Evolutionary conservation across 2,329 filamentous ascomycete species (phyloP).

Genomic region (Stylonectria norvegica): DNA sequence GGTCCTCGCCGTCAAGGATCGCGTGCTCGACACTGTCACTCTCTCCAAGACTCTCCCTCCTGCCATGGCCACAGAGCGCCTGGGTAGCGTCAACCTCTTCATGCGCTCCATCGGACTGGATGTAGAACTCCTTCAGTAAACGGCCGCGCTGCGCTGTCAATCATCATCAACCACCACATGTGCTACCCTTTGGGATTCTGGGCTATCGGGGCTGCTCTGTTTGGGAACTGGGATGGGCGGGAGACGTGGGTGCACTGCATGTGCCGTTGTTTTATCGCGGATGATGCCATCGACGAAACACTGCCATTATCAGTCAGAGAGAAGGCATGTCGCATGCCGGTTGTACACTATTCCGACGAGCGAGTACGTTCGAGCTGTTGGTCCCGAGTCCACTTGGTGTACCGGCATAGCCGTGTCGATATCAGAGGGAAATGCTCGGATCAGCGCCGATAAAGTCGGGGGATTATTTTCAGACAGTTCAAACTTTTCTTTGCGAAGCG

Average conservation of each 20-base stretch:
- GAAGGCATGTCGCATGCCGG: conserved; percentile 11
- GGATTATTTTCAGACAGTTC: neutral
- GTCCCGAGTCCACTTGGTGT: too few relatives aligned
- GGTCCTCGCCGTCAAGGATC: conserved; percentile 94
- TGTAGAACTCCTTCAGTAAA: conserved; percentile 65
- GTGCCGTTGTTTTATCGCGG: conserved; percentile 17
- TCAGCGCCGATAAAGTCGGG: too few relatives aligned
- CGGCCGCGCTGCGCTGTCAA: conserved; percentile 10
- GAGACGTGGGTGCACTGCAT: conserved; percentile 14
- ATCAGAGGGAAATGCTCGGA: too few relatives aligned
- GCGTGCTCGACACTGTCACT: conserved; percentile 90
- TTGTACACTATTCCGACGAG: conserved; percentile 22
- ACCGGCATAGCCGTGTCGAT: conserved; percentile 16
- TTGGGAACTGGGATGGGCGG: conserved; percentile 21
- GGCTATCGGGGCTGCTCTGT: conserved; percentile 22
- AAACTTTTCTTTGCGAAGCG: neutral
- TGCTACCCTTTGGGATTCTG: conserved; percentile 23
- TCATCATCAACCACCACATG: too few relatives aligned
- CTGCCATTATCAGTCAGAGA: too few relatives aligned
- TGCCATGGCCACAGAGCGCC: conserved; percentile 77
- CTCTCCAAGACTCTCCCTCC: conserved; percentile 85
- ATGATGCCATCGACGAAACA: conserved; percentile 13
- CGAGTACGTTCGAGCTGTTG: conserved; percentile 13
- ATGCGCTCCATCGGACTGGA: conserved; percentile 99
- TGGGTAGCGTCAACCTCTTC: conserved; percentile 94